phyloP scores from a whole-genome alignment of 2,329 filamentous ascomycete species.

The Phaeosphaeriaceae sp. region DNA sequence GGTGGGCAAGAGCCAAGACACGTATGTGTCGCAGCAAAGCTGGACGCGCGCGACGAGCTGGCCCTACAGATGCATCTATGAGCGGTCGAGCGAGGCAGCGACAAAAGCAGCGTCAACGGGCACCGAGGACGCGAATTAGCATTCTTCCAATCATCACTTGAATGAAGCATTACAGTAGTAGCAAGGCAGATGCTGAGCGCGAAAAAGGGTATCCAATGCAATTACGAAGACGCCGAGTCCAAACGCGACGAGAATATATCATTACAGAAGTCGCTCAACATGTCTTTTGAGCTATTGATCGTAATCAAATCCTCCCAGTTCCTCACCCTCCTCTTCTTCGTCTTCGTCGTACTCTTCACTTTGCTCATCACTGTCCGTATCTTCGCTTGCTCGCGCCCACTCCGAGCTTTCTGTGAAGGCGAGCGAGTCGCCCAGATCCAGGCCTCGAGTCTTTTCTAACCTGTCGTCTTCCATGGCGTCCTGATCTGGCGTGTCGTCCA shows the following conservation, averaged over 20 bases:
- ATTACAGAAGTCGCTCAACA: not conserved
- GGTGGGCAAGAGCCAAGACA: not conserved
- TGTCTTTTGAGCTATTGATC: conserved; percentile 13
- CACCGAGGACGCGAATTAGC: not conserved
- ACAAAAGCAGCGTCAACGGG: not conserved
- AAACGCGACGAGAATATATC: not conserved
- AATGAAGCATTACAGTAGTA: not conserved
- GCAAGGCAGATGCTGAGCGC: not conserved
- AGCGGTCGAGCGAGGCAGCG: not conserved
- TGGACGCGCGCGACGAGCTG: no score
- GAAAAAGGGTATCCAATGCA: conserved; percentile 4
- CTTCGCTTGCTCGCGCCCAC: conserved; percentile 45
- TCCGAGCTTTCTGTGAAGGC: conserved; percentile 43
- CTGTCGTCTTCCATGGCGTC: conserved; percentile 15
- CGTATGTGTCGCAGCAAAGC: not conserved
- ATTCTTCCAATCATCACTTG: not conserved
- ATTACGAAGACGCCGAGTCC: not conserved
- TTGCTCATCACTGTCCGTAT: conserved; percentile 25
- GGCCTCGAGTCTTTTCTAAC: conserved; percentile 25
- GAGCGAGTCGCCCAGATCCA: conserved; percentile 38
- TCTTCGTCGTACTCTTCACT: conserved; percentile 49
- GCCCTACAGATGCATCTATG: not conserved
- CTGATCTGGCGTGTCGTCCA: conserved; percentile 1
- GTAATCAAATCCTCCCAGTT: conserved; percentile 28
- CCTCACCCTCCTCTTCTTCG: conserved; percentile 45